Base-by-base conservation (phyloP, 805 yeast species). In the Scheffersomyces coipomensis region DNA sequence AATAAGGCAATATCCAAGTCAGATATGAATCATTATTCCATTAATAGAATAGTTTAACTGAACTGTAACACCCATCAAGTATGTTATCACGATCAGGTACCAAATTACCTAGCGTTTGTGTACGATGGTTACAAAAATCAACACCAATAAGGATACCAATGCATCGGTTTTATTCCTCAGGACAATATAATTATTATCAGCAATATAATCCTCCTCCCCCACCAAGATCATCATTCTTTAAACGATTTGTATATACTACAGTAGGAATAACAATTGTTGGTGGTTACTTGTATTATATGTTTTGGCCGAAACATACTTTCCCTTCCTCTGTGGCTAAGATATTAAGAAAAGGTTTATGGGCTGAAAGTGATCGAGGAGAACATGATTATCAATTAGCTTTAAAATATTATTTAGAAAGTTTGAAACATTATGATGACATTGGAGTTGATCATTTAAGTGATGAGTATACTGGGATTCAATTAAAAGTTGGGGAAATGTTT, bases 401-500 rank as follows among this genome's bases (percentile, higher is more conserved):
- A 43, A 74, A 76, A 42, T 71, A 75, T 49, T 91, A 90, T 60
- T 73, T 87, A 32, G 83, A 83, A 46, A 96, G 96, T 0, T 63
- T 89, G 19, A 71, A 78, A 21, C 73, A 77, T 45, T 83, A 88
- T 29, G 74, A 80, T 26, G 65, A 71, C 19, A 62, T 79, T 33
- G 72, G 71, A 0, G 57, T 88, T 64, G 76, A 78, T 45, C 75
- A 74, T 9, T 50, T 85, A 23, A 71, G 79, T 40, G 93, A 88
- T 53, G 91, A 86, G 53, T 90, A 86, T 58, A 90, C 97, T 0
- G 97, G 97, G 0, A 78, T 91, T 38, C 95, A 90, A 53, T 69
- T 91, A 58, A 88, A 90, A 53, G 68, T 88, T 25, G 95, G 85
- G 9, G 96, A 89, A 53, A 84, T 88, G 88, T 86, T 79, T 55